Evolutionary conservation across 2,329 filamentous ascomycete genomes (phyloP).

Genomic region (Colletotrichum gigasporum): DNA sequence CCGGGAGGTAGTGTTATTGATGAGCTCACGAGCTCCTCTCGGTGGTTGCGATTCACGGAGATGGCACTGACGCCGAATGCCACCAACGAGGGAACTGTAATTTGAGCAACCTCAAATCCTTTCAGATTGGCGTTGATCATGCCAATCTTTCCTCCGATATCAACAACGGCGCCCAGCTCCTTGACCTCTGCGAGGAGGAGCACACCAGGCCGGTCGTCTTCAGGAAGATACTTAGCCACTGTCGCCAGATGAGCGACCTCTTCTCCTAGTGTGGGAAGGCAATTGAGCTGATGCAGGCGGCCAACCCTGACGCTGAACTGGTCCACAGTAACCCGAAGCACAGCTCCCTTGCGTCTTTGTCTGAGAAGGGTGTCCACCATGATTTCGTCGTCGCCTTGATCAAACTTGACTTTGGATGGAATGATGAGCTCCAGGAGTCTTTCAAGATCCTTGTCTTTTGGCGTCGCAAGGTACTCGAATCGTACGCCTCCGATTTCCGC

Average conservation of each 20-base stretch:
- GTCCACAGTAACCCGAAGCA: conserved; percentile 76
- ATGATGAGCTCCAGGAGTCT: conserved; percentile 86
- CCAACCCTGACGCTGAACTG: conserved; percentile 70
- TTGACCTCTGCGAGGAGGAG: conserved; percentile 77
- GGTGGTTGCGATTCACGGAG: conserved; percentile 69
- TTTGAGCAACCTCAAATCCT: conserved; percentile 79
- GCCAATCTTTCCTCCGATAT: conserved; percentile 77
- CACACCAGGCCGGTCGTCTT: conserved; percentile 92
- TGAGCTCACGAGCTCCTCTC: conserved; percentile 77
- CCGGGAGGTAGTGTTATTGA: conserved; percentile 31
- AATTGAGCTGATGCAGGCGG: conserved; percentile 71
- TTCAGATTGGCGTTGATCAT: conserved; percentile 65
- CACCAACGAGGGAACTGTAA: conserved; percentile 83
- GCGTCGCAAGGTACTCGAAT: conserved; percentile 76
- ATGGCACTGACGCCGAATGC: conserved; percentile 78
- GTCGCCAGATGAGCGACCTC: conserved; percentile 86
- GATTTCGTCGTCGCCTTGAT: conserved; percentile 89
- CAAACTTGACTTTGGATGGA: conserved; percentile 89
- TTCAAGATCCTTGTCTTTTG: conserved; percentile 83
- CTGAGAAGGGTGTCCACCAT: conserved; percentile 90
- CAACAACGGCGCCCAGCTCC: conserved; percentile 67
- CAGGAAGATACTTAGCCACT: conserved; percentile 92
- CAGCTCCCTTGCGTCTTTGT: conserved; percentile 86
- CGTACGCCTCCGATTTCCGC: conserved; percentile 73
- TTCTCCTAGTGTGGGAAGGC: conserved; percentile 76